Conservation (phyloP, 805 yeast genomes). For the Cyberlindnera mycetangii region DNA sequence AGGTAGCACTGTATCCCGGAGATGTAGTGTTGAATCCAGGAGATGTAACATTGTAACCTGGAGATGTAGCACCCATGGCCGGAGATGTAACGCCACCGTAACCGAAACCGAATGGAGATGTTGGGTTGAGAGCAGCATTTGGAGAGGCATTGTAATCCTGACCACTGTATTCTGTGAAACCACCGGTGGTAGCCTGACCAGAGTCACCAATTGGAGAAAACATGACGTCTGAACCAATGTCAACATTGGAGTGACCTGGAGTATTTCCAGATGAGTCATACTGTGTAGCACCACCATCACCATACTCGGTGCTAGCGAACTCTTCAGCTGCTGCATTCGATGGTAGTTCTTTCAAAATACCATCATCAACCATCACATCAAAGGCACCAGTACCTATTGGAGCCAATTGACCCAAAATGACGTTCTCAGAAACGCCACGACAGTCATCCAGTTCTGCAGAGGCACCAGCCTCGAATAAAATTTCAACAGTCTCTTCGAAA, state of each 20-base stretch:
- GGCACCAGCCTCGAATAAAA: constrained; percentile 95
- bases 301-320: constrained; percentile 36
- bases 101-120: constrained; percentile 45
- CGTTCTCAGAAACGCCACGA: constrained; percentile 97
- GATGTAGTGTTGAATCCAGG: constrained; percentile 68
- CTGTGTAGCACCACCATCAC: constrained; percentile 81
- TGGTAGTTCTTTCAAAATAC: constrained; percentile 56
- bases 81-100: constrained; percentile 33
- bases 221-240: constrained; percentile 67
- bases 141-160: constrained; percentile 60
- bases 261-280: constrained; percentile 71
- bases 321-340: constrained; percentile 36
- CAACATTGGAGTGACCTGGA: constrained; percentile 59
- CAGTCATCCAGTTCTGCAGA: constrained; percentile 97
- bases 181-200: constrained; percentile 86
- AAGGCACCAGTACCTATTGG: constrained; percentile 98
- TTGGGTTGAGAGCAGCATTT: constrained; percentile 41
- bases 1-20: constrained; percentile 67
- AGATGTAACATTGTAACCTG: constrained; percentile 46
- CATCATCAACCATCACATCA: constrained; percentile 92
- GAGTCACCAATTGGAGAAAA: constrained; percentile 93
- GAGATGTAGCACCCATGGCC: constrained; percentile 65
- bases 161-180: constrained; percentile 53
- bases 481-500: constrained; percentile 98
- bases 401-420: constrained; percentile 96